These are phyloP conservation scores for Coelastrella sp. DNA, from an alignment of 139 green algal genomes.

Conservation along the genomic window DNA sequence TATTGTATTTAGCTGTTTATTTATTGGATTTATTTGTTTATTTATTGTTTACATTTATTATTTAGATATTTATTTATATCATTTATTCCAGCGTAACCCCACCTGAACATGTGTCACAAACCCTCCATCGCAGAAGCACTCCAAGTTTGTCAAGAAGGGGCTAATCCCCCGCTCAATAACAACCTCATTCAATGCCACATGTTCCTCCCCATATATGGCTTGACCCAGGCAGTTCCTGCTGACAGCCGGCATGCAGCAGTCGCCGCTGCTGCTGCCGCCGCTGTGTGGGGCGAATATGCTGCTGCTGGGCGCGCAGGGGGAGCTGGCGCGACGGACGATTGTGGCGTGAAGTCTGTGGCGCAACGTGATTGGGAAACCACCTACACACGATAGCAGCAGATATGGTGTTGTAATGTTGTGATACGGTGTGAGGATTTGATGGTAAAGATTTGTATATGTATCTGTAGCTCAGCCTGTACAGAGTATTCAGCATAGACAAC, in stretches of 20 bases:
- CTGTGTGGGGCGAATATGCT: background rate
- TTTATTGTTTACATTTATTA: no score
- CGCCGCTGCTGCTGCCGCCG: slow-evolving; percentile 10
- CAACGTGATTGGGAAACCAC: slow-evolving; percentile 85
- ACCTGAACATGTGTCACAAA: slow-evolving; percentile 86
- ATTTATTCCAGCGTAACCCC: no score
- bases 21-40: no score
- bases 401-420: no score
- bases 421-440: no score
- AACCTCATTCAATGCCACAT: slow-evolving; percentile 91
- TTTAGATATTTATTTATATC: no score
- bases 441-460: no score
- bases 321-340: slow-evolving; percentile 67
- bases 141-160: slow-evolving; percentile 87
- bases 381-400: no score
- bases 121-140: slow-evolving; percentile 83
- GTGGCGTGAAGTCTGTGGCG: slow-evolving; percentile 87
- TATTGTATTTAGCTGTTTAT: no score
- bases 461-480: no score
- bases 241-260: background rate
- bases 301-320: slow-evolving; percentile 8
- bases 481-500: background rate
- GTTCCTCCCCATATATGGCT: slow-evolving; percentile 35
- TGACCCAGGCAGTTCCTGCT: slow-evolving; percentile 9
- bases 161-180: slow-evolving; percentile 90